These are phyloP conservation scores for Arthrinium puccinioides DNA, from an alignment of 2,329 filamentous ascomycete genomes.

Conservation along the genomic window DNA sequence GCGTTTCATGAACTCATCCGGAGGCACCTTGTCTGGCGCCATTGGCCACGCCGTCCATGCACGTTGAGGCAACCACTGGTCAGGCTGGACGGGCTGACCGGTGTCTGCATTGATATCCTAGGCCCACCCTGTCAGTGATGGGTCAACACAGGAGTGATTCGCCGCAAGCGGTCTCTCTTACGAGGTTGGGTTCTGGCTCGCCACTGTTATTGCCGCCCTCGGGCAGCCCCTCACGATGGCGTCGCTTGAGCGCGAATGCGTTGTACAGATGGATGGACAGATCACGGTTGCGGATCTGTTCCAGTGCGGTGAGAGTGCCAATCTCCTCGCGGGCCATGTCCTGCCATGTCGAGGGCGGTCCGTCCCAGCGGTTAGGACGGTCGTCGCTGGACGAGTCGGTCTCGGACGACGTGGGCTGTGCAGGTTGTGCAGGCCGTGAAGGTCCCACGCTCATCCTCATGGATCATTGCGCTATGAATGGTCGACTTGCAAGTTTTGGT, in stretches of 20 bases:
- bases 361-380: slow-evolving; percentile 68
- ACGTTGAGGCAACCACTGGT: slow-evolving; percentile 45
- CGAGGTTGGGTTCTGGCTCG: slow-evolving; percentile 19
- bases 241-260: slow-evolving; percentile 58
- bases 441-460: too few relatives aligned
- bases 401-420: too few relatives aligned
- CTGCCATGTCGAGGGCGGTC: slow-evolving; percentile 60
- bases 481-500: too few relatives aligned
- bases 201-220: slow-evolving; percentile 1
- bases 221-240: too few relatives aligned
- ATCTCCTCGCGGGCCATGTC: slow-evolving; percentile 55
- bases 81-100: slow-evolving; percentile 14
- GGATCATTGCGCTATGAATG: too few relatives aligned
- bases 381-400: too few relatives aligned
- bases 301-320: slow-evolving; percentile 54
- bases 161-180: too few relatives aligned
- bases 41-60: slow-evolving; percentile 85
- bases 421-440: too few relatives aligned
- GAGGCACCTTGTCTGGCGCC: slow-evolving; percentile 52
- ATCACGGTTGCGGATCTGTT: slow-evolving; percentile 56
- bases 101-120: slow-evolving; percentile 21
- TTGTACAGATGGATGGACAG: slow-evolving; percentile 75
- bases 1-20: slow-evolving; percentile 41
- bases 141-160: too few relatives aligned
- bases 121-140: not conserved